Conservation (phyloP, 495 filamentous ascomycete genomes). For the Penicillium arizonense region DNA sequence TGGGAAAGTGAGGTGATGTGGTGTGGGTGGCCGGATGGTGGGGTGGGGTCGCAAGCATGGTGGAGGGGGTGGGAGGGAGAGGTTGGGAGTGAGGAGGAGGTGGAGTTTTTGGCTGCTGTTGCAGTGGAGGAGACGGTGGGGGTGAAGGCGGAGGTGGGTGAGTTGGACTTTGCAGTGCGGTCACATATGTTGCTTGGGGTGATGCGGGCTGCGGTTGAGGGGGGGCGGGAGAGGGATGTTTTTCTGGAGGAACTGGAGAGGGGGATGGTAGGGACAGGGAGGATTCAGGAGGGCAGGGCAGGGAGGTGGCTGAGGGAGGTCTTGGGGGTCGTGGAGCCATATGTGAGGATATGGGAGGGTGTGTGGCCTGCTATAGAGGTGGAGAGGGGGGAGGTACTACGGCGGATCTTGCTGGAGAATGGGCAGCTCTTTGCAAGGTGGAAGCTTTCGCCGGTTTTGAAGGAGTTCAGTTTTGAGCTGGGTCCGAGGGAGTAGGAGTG, state of each 20-base stretch:
- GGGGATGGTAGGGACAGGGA: slow-evolving; percentile 19
- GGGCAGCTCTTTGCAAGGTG: slow-evolving; percentile 27
- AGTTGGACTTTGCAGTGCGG: slow-evolving; percentile 25
- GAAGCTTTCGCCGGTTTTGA: slow-evolving; percentile 17
- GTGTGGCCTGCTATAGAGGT: slow-evolving; percentile 23
- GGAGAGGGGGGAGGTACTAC: slow-evolving; percentile 18
- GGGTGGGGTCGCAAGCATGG: no score
- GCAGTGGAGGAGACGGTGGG: slow-evolving; percentile 22
- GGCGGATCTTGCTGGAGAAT: slow-evolving; percentile 26
- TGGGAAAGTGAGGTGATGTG: no score
- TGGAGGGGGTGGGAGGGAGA: no score
- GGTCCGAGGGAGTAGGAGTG: slow-evolving; percentile 8
- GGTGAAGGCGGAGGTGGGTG: slow-evolving; percentile 13
- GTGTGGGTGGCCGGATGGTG: no score
- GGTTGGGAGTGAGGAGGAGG: no score
- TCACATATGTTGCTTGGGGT: slow-evolving; percentile 25
- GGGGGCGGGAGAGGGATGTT: slow-evolving; percentile 15
- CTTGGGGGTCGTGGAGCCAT: slow-evolving; percentile 24
- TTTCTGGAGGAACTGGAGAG: slow-evolving; percentile 21
- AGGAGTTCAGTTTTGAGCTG: slow-evolving; percentile 25
- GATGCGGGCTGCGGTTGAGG: slow-evolving; percentile 21
- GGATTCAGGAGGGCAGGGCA: slow-evolving; percentile 22
- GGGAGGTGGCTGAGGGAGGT: slow-evolving; percentile 20
- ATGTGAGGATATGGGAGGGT: slow-evolving; percentile 22
- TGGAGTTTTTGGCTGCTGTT: slow-evolving; percentile 6